phyloP scores from a whole-genome alignment of 768 basidiomycete species.

The Kockovaella imperatae region DNA sequence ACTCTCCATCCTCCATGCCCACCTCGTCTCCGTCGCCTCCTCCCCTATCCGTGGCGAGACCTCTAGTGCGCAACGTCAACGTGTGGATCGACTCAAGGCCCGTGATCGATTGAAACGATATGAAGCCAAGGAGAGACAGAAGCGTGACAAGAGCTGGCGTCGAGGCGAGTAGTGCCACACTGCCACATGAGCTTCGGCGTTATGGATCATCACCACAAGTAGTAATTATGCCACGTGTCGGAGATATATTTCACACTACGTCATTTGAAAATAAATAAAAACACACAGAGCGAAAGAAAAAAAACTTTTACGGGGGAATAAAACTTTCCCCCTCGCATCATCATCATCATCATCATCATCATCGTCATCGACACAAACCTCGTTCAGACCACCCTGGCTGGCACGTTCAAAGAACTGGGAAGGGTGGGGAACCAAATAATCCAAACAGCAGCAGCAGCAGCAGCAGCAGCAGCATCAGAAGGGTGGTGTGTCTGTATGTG shows the following conservation, averaged over 20 bases:
- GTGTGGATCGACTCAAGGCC: conserved; percentile 15
- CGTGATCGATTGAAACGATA: conserved; percentile 25
- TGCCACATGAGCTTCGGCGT: not conserved
- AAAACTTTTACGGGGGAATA: not conserved
- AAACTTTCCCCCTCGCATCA: not conserved
- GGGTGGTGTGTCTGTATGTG: too few species aligned
- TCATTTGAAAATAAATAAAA: not conserved
- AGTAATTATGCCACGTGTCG: too few species aligned
- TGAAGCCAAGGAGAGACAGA: conserved; percentile 21
- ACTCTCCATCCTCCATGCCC: conserved; percentile 20
- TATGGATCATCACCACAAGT: not conserved
- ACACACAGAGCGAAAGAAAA: too few species aligned
- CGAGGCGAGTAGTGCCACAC: conserved; percentile 8
- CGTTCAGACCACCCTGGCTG: not conserved
- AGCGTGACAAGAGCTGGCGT: not conserved
- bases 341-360: conserved; percentile 2
- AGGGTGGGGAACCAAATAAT: not conserved
- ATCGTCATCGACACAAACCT: not conserved
- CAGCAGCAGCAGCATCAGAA: too few species aligned
- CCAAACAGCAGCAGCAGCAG: not conserved
- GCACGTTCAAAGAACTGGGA: not conserved
- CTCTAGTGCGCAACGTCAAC: conserved; percentile 23
- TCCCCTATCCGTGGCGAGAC: conserved; percentile 30
- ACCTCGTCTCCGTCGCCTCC: conserved; percentile 16
- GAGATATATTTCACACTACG: not conserved